Percentiles rank a stretch among this genome's conserved stretches.
Evolutionary conservation across 441 rosid genomes (phyloP).

Genomic region (Erysimum pusillum): DNA sequence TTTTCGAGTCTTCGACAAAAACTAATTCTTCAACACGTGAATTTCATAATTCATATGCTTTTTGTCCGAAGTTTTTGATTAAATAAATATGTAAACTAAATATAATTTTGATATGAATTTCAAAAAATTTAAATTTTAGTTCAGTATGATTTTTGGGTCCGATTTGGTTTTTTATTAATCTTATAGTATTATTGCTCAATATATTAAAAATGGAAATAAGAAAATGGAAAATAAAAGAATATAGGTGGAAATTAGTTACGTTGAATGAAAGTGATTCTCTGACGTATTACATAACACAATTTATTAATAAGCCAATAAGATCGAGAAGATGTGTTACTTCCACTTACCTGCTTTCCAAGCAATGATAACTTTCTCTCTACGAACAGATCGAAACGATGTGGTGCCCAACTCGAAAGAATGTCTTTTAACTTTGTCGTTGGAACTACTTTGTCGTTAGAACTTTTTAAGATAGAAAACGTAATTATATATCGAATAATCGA

Average conservation of each 20-base stretch:
- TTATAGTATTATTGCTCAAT: background rate
- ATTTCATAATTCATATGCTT: slow-evolving; percentile 1
- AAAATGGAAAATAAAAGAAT: background rate
- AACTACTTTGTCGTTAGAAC: too few relatives aligned
- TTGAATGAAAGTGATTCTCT: slow-evolving; percentile 39
- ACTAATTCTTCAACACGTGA: background rate
- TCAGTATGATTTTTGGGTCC: background rate
- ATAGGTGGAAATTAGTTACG: slow-evolving; percentile 33
- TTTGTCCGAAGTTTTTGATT: background rate
- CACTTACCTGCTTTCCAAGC: slow-evolving; percentile 41
- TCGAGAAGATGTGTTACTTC: slow-evolving; percentile 13
- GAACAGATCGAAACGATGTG: background rate
- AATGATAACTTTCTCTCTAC: slow-evolving; percentile 25
- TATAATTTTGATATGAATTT: background rate
- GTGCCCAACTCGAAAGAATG: slow-evolving; percentile 31
- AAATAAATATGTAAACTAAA: background rate
- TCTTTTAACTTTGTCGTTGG: slow-evolving; percentile 16
- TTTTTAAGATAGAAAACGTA: slow-evolving; percentile 8
- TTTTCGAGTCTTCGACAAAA: slow-evolving; percentile 2
- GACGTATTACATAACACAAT: slow-evolving; percentile 16
- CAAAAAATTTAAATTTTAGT: background rate
- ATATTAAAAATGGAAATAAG: background rate
- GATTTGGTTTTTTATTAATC: background rate
- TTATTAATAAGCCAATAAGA: slow-evolving; percentile 28
- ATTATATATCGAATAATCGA: background rate